These are phyloP conservation scores for Chaetomiaceae sp. DNA, from an alignment of 2,329 filamentous ascomycete species.

Conservation along the genomic window DNA sequence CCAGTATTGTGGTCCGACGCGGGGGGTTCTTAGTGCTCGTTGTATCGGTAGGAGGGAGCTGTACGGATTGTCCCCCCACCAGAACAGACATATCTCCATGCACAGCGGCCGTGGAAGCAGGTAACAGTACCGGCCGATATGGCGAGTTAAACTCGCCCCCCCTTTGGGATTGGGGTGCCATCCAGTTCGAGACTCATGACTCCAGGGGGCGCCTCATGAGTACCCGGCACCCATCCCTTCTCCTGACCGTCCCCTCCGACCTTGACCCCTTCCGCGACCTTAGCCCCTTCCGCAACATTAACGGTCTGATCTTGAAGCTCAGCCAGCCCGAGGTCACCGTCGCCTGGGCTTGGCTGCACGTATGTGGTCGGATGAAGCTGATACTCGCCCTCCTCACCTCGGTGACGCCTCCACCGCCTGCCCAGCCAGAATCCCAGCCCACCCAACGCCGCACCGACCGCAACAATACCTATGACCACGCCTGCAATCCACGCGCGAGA, in stretches of 20 bases:
- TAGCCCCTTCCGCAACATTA: not conserved
- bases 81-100: too few relatives aligned
- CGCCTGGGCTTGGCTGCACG: too few relatives aligned
- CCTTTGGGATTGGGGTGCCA: not conserved
- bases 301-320: not conserved
- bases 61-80: too few relatives aligned
- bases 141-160: too few relatives aligned
- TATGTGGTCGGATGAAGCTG: not conserved
- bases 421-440: constrained; percentile 5
- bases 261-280: not conserved
- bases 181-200: not conserved
- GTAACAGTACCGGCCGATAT: too few relatives aligned
- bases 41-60: too few relatives aligned
- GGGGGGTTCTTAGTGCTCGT: not conserved
- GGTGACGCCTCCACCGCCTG: not conserved
- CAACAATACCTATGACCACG: not conserved
- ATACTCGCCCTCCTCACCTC: not conserved
- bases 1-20: constrained; percentile 5
- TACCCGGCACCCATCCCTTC: not conserved
- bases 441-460: not conserved
- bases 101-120: too few relatives aligned
- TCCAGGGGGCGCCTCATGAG: not conserved
- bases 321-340: not conserved
- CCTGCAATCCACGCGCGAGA: constrained; percentile 1
- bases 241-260: not conserved